These are phyloP conservation scores for Carpinus viminea DNA, from an alignment of 306 rosid species.

Conservation along the genomic window DNA sequence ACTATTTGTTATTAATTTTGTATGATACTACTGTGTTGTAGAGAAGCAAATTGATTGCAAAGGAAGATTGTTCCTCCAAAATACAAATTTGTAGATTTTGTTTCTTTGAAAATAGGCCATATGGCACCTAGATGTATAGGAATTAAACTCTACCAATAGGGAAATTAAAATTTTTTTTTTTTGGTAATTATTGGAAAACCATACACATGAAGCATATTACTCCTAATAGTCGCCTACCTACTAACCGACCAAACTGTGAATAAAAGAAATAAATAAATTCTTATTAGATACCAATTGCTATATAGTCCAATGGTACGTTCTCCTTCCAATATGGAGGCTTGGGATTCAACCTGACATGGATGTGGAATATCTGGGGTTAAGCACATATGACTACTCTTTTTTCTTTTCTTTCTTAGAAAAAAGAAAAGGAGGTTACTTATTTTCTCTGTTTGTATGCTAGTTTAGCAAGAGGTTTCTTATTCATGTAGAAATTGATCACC, in stretches of 20 bases:
- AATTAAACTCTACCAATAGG: not conserved
- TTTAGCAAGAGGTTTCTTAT: no score
- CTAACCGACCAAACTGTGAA: not conserved
- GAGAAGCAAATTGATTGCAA: not conserved
- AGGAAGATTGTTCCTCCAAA: not conserved
- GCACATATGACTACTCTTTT: no score
- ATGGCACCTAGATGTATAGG: not conserved
- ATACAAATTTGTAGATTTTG: not conserved
- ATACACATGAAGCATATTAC: not conserved
- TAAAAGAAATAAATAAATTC: not conserved
- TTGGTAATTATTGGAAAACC: not conserved
- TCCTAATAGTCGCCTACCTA: not conserved
- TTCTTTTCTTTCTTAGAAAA: no score
- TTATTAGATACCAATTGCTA: not conserved
- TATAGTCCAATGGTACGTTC: not conserved
- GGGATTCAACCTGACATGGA: no score
- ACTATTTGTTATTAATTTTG: not conserved
- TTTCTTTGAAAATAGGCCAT: not conserved
- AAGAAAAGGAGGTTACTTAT: no score
- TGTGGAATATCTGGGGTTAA: no score
- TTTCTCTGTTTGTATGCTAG: no score
- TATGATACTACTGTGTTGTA: not conserved
- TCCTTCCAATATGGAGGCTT: not conserved
- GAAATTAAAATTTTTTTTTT: not conserved
- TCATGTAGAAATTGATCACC: no score